Evolutionary conservation across 2,329 filamentous ascomycete species (phyloP), one percentile per base, ranked within the genome.

Genomic region (Tympanopsis confertula): DNA sequence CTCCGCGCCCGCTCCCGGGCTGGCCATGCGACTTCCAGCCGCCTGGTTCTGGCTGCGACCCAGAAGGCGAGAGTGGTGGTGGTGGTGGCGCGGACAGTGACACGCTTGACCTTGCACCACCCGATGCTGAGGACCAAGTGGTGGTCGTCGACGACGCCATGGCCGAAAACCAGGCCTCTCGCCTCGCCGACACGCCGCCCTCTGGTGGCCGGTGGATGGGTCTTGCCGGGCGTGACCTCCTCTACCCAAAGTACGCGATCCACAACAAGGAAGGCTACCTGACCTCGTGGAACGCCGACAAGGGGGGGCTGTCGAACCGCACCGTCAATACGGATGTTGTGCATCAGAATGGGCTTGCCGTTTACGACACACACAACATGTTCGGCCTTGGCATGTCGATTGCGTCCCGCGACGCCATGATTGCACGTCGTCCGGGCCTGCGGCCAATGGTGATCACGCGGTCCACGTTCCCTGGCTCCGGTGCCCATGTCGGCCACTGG

Each of bases 351-450:
- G 81, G 81, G 1, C 60, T 78, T 22, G 63, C 66, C 14, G 74
- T 82, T 54, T 86, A 84, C 50, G 84, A 88, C 46, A 82, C 77
- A 0, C 83, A 88, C 54, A 87, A 87, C 47, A 56, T 87, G 1
- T 86, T 84, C 53, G 84, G 84, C 1, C 71, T 73, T 5, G 78
- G 85, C 76, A 88, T 87, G 82, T 81, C 78, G 1, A 58, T 65
- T 14, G 62, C 72, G 3, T 82, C 79, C 0, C 69, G 74, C 38
- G 56, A 68, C 12, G 78, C 83, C 2, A 83, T 88, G 81, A 54
- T 75, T 5, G 56, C 62, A 12, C 72, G 82, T 5, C 71, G 81
- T 0, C 81, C 83, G 0, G 53, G 55, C 1, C 58, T 75, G 4
- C 72, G 83, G 0, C 82, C 84, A 1, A 53, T 88, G 41, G 65